Evolutionary conservation across 441 rosid genomes (phyloP).

Genomic region (Erodium moschatum): DNA sequence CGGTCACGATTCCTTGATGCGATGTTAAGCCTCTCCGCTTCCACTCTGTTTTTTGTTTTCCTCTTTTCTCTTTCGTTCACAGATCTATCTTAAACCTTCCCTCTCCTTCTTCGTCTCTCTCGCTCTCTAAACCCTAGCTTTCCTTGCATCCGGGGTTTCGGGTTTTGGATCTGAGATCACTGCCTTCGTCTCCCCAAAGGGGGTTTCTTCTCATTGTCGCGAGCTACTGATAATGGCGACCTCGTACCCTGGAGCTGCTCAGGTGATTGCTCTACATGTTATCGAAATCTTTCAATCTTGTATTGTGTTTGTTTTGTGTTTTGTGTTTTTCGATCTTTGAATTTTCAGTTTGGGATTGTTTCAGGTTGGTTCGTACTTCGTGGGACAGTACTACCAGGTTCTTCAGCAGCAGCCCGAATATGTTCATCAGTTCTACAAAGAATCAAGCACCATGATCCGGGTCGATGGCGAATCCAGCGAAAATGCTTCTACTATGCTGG

Average conservation of each 20-base stretch:
- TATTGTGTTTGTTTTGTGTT: background rate
- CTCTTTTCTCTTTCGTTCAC: background rate
- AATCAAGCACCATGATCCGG: conserved; percentile 49
- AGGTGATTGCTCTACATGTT: conserved; percentile 25
- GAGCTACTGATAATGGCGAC: conserved; percentile 34
- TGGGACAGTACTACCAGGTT: conserved; percentile 62
- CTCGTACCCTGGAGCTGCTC: conserved; percentile 42
- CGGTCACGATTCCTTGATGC: background rate
- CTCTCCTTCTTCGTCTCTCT: background rate
- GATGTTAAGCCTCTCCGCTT: conserved; percentile 1
- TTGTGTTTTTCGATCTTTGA: conserved; percentile 4
- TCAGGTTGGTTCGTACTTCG: conserved; percentile 73
- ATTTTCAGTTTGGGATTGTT: background rate
- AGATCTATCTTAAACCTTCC: conserved; percentile 6
- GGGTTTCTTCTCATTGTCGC: background rate
- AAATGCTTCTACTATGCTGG: conserved; percentile 49
- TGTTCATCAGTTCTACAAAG: conserved; percentile 59
- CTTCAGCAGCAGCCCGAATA: conserved; percentile 56
- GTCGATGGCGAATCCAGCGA: conserved; percentile 51
- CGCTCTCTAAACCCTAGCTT: conserved; percentile 5
- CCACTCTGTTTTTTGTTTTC: background rate
- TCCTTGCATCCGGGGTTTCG: background rate
- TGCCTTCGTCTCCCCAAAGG: background rate
- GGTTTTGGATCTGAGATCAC: background rate
- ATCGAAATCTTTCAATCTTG: background rate